Evolutionary conservation across 2,329 filamentous ascomycete genomes (phyloP).

Genomic region (Microascus cirrosus): DNA sequence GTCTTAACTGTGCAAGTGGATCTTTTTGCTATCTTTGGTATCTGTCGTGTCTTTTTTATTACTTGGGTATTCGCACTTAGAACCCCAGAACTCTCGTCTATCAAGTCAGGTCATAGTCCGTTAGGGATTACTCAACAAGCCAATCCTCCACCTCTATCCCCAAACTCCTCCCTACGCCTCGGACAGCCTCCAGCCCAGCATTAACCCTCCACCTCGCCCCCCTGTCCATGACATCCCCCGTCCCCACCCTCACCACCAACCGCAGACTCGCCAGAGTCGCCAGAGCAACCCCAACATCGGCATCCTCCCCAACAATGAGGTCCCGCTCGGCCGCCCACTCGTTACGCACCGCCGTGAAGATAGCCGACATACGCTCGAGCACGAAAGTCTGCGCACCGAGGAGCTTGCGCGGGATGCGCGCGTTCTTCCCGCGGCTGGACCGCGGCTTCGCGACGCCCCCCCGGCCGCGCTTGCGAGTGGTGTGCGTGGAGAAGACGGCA

Average conservation of each 20-base stretch:
- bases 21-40: not conserved
- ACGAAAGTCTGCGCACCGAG: constrained; percentile 69
- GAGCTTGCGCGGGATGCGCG: constrained; percentile 66
- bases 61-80: not conserved
- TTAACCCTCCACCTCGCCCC: constrained; percentile 68
- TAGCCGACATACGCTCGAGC: constrained; percentile 67
- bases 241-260: constrained; percentile 55
- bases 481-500: constrained; percentile 62
- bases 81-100: not conserved
- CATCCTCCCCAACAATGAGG: constrained; percentile 24
- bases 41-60: not conserved
- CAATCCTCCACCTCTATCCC: constrained; percentile 73
- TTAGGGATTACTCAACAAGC: constrained; percentile 45
- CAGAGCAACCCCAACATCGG: constrained; percentile 52
- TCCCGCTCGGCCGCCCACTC: constrained; percentile 35
- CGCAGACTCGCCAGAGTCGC: constrained; percentile 63
- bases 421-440: constrained; percentile 35
- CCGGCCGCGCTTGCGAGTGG: constrained; percentile 37
- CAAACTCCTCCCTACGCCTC: constrained; percentile 59
- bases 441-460: constrained; percentile 30
- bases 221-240: constrained; percentile 54
- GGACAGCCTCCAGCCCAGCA: constrained; percentile 66
- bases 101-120: no score
- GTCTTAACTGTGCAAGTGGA: not conserved
- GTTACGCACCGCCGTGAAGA: constrained; percentile 55